Percentiles rank a stretch among this genome's conserved stretches.
Conservation (phyloP, 768 basidiomycete species). For the Naganishia friedmannii region DNA sequence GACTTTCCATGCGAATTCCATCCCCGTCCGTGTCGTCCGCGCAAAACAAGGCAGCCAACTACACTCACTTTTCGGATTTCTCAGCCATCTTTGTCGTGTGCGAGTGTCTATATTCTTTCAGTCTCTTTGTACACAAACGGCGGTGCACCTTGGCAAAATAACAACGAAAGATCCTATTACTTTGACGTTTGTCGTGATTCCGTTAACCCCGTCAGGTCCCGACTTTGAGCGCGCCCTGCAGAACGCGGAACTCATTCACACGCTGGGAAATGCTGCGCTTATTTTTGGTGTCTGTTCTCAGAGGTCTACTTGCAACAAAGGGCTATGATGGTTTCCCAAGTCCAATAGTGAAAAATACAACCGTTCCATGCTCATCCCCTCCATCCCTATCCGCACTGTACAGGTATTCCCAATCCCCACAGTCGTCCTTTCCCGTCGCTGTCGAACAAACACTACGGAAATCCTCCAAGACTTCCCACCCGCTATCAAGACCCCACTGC, state of each 20-base stretch:
- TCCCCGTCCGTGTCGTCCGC: too few relatives aligned
- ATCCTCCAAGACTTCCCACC: slow-evolving; percentile 22
- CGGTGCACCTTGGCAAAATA: too few relatives aligned
- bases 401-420: slow-evolving; percentile 2
- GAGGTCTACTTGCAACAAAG: too few relatives aligned
- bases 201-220: background rate
- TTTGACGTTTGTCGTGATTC: background rate
- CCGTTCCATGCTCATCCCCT: slow-evolving; percentile 31
- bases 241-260: background rate
- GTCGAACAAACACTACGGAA: background rate
- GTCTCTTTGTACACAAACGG: too few relatives aligned
- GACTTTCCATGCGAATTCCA: too few relatives aligned
- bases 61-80: slow-evolving; percentile 2
- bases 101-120: background rate
- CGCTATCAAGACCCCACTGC: slow-evolving; percentile 32
- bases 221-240: background rate
- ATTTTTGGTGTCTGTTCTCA: slow-evolving; percentile 17
- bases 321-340: background rate
- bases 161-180: background rate
- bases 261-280: too few relatives aligned
- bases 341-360: slow-evolving; percentile 25
- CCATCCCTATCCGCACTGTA: slow-evolving; percentile 32
- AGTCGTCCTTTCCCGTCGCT: background rate
- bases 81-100: background rate
- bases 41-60: too few relatives aligned